A percentile compares a stretch with the other conserved stretches of the same genome.
These are phyloP conservation scores for Pichia paraexigua DNA, from an alignment of 805 yeast genomes.

Conservation along the genomic window DNA sequence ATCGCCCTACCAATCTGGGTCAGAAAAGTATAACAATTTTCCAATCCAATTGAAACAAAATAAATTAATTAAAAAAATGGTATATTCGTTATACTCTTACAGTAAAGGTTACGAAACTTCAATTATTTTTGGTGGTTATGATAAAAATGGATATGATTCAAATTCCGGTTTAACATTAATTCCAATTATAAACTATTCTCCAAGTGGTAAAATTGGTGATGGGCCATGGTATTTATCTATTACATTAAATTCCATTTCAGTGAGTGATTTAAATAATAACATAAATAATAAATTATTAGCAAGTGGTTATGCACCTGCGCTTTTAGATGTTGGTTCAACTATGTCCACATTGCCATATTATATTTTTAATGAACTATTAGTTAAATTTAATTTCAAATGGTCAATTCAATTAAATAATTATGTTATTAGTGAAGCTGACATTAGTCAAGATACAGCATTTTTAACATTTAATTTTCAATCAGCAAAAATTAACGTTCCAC, in stretches of 20 bases:
- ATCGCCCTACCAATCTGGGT: slow-evolving; percentile 32
- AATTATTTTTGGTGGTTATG: slow-evolving; percentile 61
- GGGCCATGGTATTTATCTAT: slow-evolving; percentile 35
- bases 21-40: slow-evolving; percentile 43
- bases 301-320: slow-evolving; percentile 24
- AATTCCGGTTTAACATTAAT: slow-evolving; percentile 28
- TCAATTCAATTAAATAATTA: slow-evolving; percentile 35
- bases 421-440: slow-evolving; percentile 32
- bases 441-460: slow-evolving; percentile 10
- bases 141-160: slow-evolving; percentile 40
- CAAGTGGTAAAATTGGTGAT: slow-evolving; percentile 24
- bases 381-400: slow-evolving; percentile 34
- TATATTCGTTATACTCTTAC: slow-evolving; percentile 40
- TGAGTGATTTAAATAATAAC: slow-evolving; percentile 21
- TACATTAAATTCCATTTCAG: slow-evolving; percentile 30
- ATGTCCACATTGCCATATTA: slow-evolving; percentile 34
- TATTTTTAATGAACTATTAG: slow-evolving; percentile 18
- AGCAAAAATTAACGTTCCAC: slow-evolving; percentile 40
- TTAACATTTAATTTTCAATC: slow-evolving; percentile 49
- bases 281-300: slow-evolving; percentile 7
- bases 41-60: slow-evolving; percentile 48
- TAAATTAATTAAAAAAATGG: slow-evolving; percentile 44
- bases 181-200: slow-evolving; percentile 11
- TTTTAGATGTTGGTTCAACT: slow-evolving; percentile 50
- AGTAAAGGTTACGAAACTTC: slow-evolving; percentile 35